Percentiles rank a stretch among this genome's conserved stretches.
These are phyloP conservation scores for Myriosclerotinia scirpicola DNA, from an alignment of 2,329 filamentous ascomycete species.

Conservation along the genomic window DNA sequence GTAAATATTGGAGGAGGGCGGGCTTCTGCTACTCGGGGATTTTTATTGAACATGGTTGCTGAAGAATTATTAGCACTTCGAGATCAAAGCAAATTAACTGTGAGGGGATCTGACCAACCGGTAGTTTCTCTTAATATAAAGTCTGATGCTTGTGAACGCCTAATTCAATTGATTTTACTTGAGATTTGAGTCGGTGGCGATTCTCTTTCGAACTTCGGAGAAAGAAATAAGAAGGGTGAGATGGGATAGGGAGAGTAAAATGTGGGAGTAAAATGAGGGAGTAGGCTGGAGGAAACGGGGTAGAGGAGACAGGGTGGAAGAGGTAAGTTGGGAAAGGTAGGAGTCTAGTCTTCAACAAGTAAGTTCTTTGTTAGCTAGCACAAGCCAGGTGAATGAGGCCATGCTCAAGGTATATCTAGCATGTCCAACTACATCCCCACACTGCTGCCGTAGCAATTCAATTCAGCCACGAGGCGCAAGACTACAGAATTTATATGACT, in stretches of 20 bases:
- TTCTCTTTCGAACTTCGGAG: too few species aligned
- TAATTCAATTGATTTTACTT: neutral
- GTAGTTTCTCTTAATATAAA: neutral
- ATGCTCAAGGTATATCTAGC: neutral
- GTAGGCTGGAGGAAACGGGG: too few species aligned
- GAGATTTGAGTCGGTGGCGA: neutral
- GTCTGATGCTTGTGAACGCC: neutral
- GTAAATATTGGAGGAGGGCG: neutral
- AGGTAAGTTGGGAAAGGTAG: neutral
- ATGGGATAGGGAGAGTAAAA: too few species aligned
- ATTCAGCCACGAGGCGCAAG: neutral
- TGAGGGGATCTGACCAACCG: neutral
- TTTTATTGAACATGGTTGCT: neutral
- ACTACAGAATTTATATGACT: too few species aligned
- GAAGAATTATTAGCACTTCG: neutral
- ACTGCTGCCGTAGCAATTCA: neutral
- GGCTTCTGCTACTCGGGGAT: neutral
- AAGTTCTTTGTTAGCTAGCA: neutral
- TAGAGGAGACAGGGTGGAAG: neutral
- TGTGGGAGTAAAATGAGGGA: neutral
- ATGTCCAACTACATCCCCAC: neutral
- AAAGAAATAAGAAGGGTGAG: neutral
- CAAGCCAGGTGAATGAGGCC: fast-evolving
- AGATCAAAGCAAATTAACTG: neutral
- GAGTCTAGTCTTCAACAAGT: neutral